Conservation (phyloP, 2,329 filamentous ascomycete genomes). For the Ceratocystiopsis brevicomis region DNA sequence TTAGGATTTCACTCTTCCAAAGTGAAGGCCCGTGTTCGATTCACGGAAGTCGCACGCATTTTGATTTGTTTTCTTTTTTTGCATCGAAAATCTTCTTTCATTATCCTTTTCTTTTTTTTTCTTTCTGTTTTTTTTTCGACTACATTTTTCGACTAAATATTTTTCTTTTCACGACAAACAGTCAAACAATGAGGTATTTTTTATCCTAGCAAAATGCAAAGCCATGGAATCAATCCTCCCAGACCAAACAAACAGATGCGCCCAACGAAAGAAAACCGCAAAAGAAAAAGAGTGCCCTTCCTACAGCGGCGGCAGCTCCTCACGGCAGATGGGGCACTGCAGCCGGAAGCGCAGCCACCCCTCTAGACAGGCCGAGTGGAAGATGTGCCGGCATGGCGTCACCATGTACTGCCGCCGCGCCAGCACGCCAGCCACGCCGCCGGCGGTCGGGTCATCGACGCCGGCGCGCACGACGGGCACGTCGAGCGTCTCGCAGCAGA, state of each 20-base stretch:
- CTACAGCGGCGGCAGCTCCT: constrained; percentile 70
- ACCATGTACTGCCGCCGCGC: constrained; percentile 84
- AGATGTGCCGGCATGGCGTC: constrained; percentile 89
- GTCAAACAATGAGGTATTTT: too few relatives aligned
- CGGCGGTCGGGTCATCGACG: constrained; percentile 26
- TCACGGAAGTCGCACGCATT: constrained; percentile 5
- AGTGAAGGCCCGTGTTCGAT: constrained; percentile 7
- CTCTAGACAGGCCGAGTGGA: constrained; percentile 79
- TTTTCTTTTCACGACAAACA: too few relatives aligned
- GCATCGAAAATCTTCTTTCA: too few relatives aligned
- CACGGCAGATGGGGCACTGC: constrained; percentile 88
- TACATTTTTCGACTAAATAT: too few relatives aligned
- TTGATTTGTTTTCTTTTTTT: too few relatives aligned
- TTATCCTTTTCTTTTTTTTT: too few relatives aligned
- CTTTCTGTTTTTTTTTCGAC: too few relatives aligned
- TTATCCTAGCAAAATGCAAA: not conserved
- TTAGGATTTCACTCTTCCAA: constrained; percentile 7
- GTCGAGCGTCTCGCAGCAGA: constrained; percentile 82
- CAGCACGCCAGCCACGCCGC: constrained; percentile 48
- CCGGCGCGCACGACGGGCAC: constrained; percentile 58
- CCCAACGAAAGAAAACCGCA: not conserved
- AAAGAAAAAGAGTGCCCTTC: not conserved
- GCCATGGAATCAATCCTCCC: not conserved
- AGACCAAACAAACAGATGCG: not conserved
- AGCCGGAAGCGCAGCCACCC: constrained; percentile 89